A percentile compares a stretch with the other conserved stretches of the same genome.
Evolutionary conservation across 73 alveolate genomes (phyloP).

Genomic region (Paramecium biaurelia): DNA sequence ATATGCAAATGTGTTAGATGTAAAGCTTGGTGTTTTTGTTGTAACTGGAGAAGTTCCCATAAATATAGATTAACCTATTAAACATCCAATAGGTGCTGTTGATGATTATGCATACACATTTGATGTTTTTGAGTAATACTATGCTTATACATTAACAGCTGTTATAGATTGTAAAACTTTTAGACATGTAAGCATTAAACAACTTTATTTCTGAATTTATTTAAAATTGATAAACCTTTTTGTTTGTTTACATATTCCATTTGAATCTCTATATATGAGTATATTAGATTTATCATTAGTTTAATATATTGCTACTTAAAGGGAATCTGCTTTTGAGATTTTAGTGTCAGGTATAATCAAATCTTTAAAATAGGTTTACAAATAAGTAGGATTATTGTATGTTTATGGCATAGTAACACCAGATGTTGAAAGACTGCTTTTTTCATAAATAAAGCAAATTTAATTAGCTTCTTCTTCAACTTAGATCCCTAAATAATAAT

Average conservation of each 20-base stretch:
- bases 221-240: background rate
- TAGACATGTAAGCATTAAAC: background rate
- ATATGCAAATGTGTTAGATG: background rate
- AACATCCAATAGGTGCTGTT: background rate
- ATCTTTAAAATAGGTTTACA: background rate
- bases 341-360: background rate
- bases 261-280: background rate
- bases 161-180: background rate
- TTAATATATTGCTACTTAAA: background rate
- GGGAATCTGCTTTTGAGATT: background rate
- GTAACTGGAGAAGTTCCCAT: background rate
- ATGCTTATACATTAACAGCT: background rate
- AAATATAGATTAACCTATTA: background rate
- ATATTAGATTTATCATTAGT: background rate
- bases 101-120: background rate
- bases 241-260: background rate
- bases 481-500: background rate
- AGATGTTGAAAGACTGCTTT: background rate
- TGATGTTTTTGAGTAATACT: background rate
- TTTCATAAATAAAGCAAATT: background rate
- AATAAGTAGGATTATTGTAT: background rate
- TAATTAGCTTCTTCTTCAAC: background rate
- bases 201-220: background rate
- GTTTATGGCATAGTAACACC: background rate
- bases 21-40: background rate